Conservation (phyloP, 306 rosid genomes). For the Castanea sativa region DNA sequence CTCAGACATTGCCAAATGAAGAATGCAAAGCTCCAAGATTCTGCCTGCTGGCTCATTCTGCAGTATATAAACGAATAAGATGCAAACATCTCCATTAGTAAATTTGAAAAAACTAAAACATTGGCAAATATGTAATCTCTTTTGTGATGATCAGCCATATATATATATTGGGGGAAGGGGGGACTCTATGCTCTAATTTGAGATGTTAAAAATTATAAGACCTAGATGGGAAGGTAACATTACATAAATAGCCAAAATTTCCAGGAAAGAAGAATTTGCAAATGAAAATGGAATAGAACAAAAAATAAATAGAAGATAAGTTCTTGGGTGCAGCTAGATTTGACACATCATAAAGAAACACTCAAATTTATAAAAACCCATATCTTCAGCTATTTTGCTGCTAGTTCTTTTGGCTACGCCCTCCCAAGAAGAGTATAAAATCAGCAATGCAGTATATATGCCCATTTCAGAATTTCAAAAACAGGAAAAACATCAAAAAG, state of each 20-base stretch:
- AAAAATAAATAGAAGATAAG: neutral
- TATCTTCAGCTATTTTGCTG: neutral
- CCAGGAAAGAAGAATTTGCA: neutral
- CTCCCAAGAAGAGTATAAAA: neutral
- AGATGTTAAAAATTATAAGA: neutral
- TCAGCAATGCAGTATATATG: neutral
- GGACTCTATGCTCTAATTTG: neutral
- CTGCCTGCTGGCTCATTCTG: slow-evolving; percentile 76
- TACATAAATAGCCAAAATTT: neutral
- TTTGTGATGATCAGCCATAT: neutral
- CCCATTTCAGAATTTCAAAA: neutral
- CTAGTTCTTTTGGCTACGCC: neutral
- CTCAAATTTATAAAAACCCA: neutral
- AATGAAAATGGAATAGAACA: neutral
- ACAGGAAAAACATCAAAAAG: neutral
- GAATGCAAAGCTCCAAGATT: slow-evolving; percentile 91
- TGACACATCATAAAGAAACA: neutral
- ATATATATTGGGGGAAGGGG: neutral
- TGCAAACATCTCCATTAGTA: neutral
- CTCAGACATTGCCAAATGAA: slow-evolving; percentile 94
- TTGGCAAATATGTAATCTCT: neutral
- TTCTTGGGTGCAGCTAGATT: neutral
- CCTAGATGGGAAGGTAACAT: neutral
- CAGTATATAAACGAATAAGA: neutral
- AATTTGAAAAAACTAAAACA: neutral